These are phyloP conservation scores for Boletales sp. DNA, from an alignment of 768 basidiomycete genomes.

Conservation along the genomic window DNA sequence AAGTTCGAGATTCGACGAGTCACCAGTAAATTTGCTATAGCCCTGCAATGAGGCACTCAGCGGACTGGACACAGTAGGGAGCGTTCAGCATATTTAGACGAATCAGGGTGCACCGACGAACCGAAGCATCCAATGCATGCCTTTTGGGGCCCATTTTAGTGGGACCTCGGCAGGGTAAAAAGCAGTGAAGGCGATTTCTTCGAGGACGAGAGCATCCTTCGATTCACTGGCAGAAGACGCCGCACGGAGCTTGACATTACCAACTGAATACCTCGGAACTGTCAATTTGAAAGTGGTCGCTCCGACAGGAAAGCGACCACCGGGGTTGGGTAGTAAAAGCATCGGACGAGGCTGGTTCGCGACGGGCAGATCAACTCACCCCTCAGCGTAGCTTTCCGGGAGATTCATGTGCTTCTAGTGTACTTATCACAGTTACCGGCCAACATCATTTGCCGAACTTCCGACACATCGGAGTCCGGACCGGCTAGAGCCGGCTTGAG, in stretches of 20 bases:
- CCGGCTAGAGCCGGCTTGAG: too few relatives aligned
- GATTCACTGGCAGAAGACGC: constrained; percentile 19
- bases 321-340: constrained; percentile 38
- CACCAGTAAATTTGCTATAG: constrained; percentile 49
- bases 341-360: constrained; percentile 20
- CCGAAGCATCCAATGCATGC: constrained; percentile 58
- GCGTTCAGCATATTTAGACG: constrained; percentile 1
- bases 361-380: too few relatives aligned
- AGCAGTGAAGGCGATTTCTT: constrained; percentile 61
- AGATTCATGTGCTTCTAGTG: too few relatives aligned
- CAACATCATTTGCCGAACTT: too few relatives aligned
- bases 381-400: too few relatives aligned
- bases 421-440: too few relatives aligned
- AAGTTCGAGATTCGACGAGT: background rate
- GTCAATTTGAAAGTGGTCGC: constrained; percentile 53
- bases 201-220: constrained; percentile 47
- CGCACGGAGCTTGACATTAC: constrained; percentile 37
- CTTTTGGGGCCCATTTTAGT: constrained; percentile 29
- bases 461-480: too few relatives aligned
- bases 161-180: constrained; percentile 58
- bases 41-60: constrained; percentile 44
- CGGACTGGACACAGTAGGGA: constrained; percentile 29
- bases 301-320: constrained; percentile 56
- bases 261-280: constrained; percentile 38
- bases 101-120: constrained; percentile 23